phyloP scores from a whole-genome alignment of 169 alveolate genomes.

The Theileria equi region DNA sequence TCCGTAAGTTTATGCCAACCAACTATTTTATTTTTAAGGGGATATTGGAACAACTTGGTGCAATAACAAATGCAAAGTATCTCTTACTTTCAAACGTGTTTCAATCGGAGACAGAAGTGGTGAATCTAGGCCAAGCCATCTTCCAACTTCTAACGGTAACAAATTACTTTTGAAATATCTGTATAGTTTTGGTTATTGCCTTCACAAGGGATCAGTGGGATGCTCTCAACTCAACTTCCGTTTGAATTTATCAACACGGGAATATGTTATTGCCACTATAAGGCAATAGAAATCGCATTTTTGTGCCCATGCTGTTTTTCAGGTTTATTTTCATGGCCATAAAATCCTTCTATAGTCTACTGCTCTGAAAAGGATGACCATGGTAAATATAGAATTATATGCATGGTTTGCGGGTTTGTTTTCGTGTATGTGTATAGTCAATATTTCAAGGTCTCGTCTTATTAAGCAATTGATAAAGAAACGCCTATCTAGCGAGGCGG shows the following conservation, averaged over 20 bases:
- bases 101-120: slow-evolving; percentile 23
- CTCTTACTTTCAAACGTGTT: slow-evolving; percentile 31
- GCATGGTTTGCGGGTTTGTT: slow-evolving; percentile 61
- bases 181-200: slow-evolving; percentile 79
- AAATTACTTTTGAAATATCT: not conserved
- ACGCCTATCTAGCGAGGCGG: slow-evolving; percentile 47
- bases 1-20: slow-evolving; percentile 13
- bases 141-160: slow-evolving; percentile 41
- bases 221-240: slow-evolving; percentile 73
- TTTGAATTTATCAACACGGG: slow-evolving; percentile 77
- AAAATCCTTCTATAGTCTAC: slow-evolving; percentile 28
- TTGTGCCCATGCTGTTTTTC: slow-evolving; percentile 84
- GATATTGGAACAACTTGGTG: slow-evolving; percentile 60
- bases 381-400: slow-evolving; percentile 44
- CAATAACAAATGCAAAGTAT: slow-evolving; percentile 58
- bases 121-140: slow-evolving; percentile 26
- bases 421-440: not conserved
- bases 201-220: slow-evolving; percentile 67
- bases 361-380: slow-evolving; percentile 60
- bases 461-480: slow-evolving; percentile 39
- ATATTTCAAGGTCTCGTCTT: slow-evolving; percentile 46
- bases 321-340: slow-evolving; percentile 67
- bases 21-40: not conserved
- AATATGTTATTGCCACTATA: slow-evolving; percentile 82
- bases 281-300: slow-evolving; percentile 78